A percentile compares a stretch with the other conserved stretches of the same genome.
Evolutionary conservation across 768 basidiomycete species (phyloP).

Genomic region (Amylocystis lapponica): DNA sequence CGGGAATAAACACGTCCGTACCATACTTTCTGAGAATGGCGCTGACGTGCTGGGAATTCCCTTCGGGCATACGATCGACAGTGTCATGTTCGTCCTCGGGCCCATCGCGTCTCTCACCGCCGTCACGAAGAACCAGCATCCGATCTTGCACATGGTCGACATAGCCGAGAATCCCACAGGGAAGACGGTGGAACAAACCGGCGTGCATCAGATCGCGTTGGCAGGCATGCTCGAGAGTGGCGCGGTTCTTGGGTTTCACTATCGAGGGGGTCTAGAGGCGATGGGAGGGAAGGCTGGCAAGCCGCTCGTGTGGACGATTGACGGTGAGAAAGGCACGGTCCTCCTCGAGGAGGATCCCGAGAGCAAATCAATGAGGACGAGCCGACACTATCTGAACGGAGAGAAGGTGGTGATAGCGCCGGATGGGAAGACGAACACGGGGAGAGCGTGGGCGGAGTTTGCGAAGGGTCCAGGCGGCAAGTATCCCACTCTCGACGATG

Average conservation of each 20-base stretch:
- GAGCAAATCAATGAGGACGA: no score
- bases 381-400: conserved; percentile 29
- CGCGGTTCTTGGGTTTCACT: conserved; percentile 22
- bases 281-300: conserved; percentile 18
- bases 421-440: conserved; percentile 4
- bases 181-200: conserved; percentile 15
- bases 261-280: conserved; percentile 18
- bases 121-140: conserved; percentile 20
- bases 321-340: conserved; percentile 29
- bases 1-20: no score
- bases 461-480: conserved; percentile 16
- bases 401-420: conserved; percentile 17
- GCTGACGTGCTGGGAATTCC: conserved; percentile 21
- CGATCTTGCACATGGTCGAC: conserved; percentile 22
- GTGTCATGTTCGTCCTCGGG: conserved; percentile 27
- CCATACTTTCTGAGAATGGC: conserved; percentile 19
- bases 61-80: conserved; percentile 25
- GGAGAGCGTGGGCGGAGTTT: conserved; percentile 19
- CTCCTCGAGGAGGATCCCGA: conserved; percentile 22
- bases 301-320: conserved; percentile 27
- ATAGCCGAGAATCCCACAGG: conserved; percentile 21
- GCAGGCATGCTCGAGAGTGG: conserved; percentile 27
- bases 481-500: conserved; percentile 27
- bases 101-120: conserved; percentile 26
- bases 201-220: conserved; percentile 25